phyloP scores from a whole-genome alignment of 192 early-diverging fungal genomes.

The Rhizophlyctis rosea region DNA sequence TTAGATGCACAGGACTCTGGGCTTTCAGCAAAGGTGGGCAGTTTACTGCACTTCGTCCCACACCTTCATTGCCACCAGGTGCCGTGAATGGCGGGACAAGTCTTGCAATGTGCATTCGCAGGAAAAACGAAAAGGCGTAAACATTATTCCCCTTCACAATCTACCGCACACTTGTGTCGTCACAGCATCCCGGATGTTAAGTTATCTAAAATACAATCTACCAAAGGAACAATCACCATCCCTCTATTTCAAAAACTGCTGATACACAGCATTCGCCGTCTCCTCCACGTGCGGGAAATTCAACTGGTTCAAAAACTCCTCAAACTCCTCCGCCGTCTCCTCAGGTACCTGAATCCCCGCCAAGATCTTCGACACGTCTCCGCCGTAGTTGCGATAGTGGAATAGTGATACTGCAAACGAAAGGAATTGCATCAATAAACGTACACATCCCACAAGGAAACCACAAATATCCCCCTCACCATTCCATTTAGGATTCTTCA shows the following conservation, averaged over 20 bases:
- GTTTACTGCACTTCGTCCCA: too few species aligned
- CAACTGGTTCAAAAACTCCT: slow-evolving; percentile 74
- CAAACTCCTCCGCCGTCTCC: slow-evolving; percentile 59
- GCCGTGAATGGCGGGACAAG: too few species aligned
- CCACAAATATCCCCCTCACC: slow-evolving; percentile 12
- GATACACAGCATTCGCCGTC: slow-evolving; percentile 84
- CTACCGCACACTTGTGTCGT: too few species aligned
- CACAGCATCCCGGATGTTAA: too few species aligned
- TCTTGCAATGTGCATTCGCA: too few species aligned
- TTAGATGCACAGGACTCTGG: too few species aligned
- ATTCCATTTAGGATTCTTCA: slow-evolving; percentile 42
- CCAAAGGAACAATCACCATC: too few species aligned
- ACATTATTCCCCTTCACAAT: too few species aligned
- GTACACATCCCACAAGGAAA: background rate
- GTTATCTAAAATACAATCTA: too few species aligned
- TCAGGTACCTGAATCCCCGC: slow-evolving; percentile 90
- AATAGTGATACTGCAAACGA: slow-evolving; percentile 81
- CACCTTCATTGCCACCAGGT: too few species aligned
- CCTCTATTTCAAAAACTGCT: slow-evolving; percentile 62
- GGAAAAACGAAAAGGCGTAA: too few species aligned
- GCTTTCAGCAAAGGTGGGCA: too few species aligned
- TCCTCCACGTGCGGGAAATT: slow-evolving; percentile 90
- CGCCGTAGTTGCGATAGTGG: slow-evolving; percentile 96
- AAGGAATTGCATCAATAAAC: background rate
- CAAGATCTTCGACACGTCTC: slow-evolving; percentile 88